Conservation (phyloP, 2,329 filamentous ascomycete species). For the Periconia macrospinosa region DNA sequence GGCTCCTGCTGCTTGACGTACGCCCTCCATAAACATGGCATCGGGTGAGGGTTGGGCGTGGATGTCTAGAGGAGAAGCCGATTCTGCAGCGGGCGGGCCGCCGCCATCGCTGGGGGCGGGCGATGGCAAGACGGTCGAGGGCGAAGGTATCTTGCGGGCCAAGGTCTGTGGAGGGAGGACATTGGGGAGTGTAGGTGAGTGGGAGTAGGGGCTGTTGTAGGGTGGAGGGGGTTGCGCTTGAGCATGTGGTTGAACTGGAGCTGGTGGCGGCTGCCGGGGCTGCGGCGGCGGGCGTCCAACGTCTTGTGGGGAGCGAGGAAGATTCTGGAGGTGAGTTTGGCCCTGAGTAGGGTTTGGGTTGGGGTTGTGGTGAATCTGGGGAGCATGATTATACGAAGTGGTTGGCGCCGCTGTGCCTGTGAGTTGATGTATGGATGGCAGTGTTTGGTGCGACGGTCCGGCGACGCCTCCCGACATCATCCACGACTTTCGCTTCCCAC, state of each 20-base stretch:
- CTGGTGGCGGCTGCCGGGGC: slow-evolving; percentile 2
- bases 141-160: slow-evolving; percentile 1
- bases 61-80: not conserved
- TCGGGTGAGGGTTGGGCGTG: not conserved
- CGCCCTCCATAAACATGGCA: not conserved
- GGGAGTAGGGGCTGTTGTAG: slow-evolving; percentile 28
- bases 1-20: not conserved
- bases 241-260: not conserved
- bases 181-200: slow-evolving; percentile 39
- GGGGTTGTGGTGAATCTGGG: no score
- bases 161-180: slow-evolving; percentile 11
- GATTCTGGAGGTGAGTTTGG: not conserved
- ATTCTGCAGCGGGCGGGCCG: not conserved
- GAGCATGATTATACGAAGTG: no score
- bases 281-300: slow-evolving; percentile 2
- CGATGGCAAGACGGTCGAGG: slow-evolving; percentile 57
- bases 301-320: not conserved
- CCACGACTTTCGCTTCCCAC: slow-evolving; percentile 35
- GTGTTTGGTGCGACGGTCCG: no score
- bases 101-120: slow-evolving; percentile 64
- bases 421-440: no score
- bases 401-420: no score
- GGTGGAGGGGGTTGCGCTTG: not conserved
- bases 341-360: no score
- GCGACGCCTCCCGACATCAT: slow-evolving; percentile 16